Evolutionary conservation across 208 protist species (phyloP).

Genomic region (Trypanosoma vivax): DNA sequence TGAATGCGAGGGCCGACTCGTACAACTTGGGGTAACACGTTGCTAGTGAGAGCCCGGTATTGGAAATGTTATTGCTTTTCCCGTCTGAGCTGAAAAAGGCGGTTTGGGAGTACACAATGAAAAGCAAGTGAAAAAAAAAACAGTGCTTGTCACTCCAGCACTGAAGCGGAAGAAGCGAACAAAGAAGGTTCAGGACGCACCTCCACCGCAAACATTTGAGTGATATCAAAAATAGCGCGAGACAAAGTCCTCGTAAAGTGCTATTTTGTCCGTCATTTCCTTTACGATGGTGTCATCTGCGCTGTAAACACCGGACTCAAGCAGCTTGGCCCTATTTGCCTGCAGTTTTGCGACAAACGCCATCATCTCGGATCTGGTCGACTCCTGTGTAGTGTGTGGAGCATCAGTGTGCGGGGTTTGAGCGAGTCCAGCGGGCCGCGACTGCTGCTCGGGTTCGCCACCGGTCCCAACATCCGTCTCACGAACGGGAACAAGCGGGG

Average conservation of each 20-base stretch:
- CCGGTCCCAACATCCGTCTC: neutral
- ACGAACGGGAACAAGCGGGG: conserved; percentile 12
- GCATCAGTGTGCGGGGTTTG: conserved; percentile 17
- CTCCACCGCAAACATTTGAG: conserved; percentile 5
- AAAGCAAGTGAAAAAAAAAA: too few relatives aligned
- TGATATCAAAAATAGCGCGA: conserved; percentile 11
- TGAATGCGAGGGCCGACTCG: too few relatives aligned
- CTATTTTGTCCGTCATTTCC: conserved; percentile 85
- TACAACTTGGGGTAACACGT: too few relatives aligned
- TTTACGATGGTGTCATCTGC: conserved; percentile 46
- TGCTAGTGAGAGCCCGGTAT: too few relatives aligned
- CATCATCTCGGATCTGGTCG: conserved; percentile 58
- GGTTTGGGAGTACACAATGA: too few relatives aligned
- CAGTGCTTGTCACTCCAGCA: too few relatives aligned
- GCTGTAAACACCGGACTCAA: conserved; percentile 79
- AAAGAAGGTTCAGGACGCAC: too few relatives aligned
- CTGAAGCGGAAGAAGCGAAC: too few relatives aligned
- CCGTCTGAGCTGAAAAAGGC: too few relatives aligned
- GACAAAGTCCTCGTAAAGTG: conserved; percentile 77
- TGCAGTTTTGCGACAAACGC: conserved; percentile 75
- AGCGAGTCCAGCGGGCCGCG: conserved; percentile 54
- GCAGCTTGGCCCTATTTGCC: conserved; percentile 65
- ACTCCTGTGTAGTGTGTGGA: conserved; percentile 13
- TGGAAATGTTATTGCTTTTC: too few relatives aligned
- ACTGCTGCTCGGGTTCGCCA: neutral